phyloP scores from a whole-genome alignment of 2,329 filamentous ascomycete genomes.

The Torrubiellomyces zombiae region DNA sequence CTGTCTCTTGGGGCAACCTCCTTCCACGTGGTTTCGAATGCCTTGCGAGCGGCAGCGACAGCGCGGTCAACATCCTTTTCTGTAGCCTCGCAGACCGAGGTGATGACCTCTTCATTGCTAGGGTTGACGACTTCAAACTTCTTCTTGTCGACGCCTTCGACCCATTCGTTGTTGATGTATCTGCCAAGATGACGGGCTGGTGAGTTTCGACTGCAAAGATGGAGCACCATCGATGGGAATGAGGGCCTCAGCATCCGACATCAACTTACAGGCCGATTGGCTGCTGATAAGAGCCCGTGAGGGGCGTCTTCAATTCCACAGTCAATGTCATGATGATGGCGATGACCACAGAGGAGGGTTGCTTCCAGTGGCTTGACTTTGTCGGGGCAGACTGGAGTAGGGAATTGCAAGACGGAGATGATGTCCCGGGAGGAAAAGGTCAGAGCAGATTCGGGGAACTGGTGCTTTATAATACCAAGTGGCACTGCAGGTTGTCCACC shows the following conservation, averaged over 20 bases:
- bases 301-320: conserved; percentile 50
- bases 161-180: conserved; percentile 89
- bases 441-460: no score
- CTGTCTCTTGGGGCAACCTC: conserved; percentile 54
- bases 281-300: conserved; percentile 41
- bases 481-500: no score
- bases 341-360: no score
- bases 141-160: conserved; percentile 64
- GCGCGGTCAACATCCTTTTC: conserved; percentile 76
- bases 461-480: no score
- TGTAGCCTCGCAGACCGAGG: conserved; percentile 65
- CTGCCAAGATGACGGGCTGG: conserved; percentile 30
- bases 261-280: conserved; percentile 42
- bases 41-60: conserved; percentile 70
- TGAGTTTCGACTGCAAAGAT: conserved; percentile 9
- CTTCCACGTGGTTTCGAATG: conserved; percentile 61
- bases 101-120: conserved; percentile 67
- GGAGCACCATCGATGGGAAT: not conserved
- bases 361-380: no score
- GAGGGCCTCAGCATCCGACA: not conserved
- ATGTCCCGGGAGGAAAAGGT: no score
- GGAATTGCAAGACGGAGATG: no score
- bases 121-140: conserved; percentile 90
- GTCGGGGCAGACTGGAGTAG: no score
- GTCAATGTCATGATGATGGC: conserved; percentile 28